These are phyloP conservation scores for Stygiomarasmius scandens DNA, from an alignment of 1,284 basidiomycete genomes.

Conservation along the genomic window DNA sequence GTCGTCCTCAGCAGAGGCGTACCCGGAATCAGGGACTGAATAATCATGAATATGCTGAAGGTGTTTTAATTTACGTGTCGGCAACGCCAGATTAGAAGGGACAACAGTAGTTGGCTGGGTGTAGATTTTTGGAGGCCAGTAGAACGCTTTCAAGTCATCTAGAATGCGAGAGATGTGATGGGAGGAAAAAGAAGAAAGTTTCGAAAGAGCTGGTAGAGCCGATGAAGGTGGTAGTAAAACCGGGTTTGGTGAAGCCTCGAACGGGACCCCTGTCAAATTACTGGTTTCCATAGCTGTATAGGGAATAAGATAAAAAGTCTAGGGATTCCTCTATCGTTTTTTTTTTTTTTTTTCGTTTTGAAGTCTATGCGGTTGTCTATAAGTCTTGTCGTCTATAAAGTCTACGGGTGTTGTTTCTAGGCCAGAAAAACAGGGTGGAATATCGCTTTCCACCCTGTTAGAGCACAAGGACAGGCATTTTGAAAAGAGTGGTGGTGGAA, in stretches of 20 bases:
- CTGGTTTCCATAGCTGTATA: background rate
- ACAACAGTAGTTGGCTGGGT: constrained; percentile 25
- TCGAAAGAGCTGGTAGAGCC: constrained; percentile 44
- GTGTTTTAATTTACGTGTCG: constrained; percentile 16
- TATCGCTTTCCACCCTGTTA: constrained; percentile 33
- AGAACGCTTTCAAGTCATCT: constrained; percentile 40
- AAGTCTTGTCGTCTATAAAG: constrained; percentile 26
- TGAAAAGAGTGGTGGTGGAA: constrained; percentile 17
- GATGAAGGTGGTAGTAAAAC: constrained; percentile 16
- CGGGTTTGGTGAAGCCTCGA: background rate
- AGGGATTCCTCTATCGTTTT: background rate
- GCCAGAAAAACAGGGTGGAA: constrained; percentile 12
- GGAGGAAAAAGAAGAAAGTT: constrained; percentile 32
- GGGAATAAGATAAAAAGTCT: background rate
- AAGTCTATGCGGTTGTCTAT: constrained; percentile 20
- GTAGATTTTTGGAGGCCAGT: constrained; percentile 35
- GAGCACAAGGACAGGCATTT: constrained; percentile 40
- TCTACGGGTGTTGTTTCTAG: background rate
- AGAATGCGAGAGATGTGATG: constrained; percentile 34
- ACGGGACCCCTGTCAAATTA: background rate
- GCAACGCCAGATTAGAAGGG: constrained; percentile 21
- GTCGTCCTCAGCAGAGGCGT: constrained; percentile 57
- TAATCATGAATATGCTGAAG: constrained; percentile 35
- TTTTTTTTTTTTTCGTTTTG: constrained; percentile 1
- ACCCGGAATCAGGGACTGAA: constrained; percentile 53